Evolutionary conservation across 768 basidiomycete species (phyloP), one percentile per base, ranked within the genome.

Genomic region (Auricularia sp.): DNA sequence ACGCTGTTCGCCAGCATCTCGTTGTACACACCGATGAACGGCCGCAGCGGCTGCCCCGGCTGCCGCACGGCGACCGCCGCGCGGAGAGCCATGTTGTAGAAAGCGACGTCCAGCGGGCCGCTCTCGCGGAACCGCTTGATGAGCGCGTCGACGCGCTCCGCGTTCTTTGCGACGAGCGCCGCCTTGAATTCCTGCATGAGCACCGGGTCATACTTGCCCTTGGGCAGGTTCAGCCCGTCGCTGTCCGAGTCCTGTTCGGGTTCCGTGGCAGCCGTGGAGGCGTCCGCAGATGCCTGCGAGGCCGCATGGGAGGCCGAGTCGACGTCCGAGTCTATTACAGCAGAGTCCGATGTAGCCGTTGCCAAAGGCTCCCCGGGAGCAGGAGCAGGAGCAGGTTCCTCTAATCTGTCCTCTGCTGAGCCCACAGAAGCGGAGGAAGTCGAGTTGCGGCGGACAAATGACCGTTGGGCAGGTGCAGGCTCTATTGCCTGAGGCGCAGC

Each of bases 1-100:
- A 93, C 72, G 18, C 83, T 81, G 36, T 75, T 78, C 34, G 79
- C 75, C 64, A 93, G 75, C 80, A 95, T 84, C 60, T 84, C 78
- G 67, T 90, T 83, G 76, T 94, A 95, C 2, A 85, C 80, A 61
- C 85, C 82, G 62, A 89, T 72, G 43, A 92, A 74, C 51, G 80
- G 71, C 0, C 79, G 73, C 36, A 91, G 78, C 5, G 85, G 83
- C 66, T 83, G 82, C 7, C 85, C 85, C 10, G 71, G 64, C 18
- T 64, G 54, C 68, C 86, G 80, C 61, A 80, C 76, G 36, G 73
- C 70, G 43, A 77, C 69, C 2, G 93, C 73, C 0, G 83, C 84
- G 1, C 78, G 71, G 23, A 93, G 74, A 4, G 85, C 85, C 39
- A 77, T 72, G 69, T 91, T 91, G 76, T 85, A 91, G 23, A 86